Evolutionary conservation across 805 yeast genomes (phyloP), one percentile per base, ranked within the genome.

Genomic region (Pichia exigua): DNA sequence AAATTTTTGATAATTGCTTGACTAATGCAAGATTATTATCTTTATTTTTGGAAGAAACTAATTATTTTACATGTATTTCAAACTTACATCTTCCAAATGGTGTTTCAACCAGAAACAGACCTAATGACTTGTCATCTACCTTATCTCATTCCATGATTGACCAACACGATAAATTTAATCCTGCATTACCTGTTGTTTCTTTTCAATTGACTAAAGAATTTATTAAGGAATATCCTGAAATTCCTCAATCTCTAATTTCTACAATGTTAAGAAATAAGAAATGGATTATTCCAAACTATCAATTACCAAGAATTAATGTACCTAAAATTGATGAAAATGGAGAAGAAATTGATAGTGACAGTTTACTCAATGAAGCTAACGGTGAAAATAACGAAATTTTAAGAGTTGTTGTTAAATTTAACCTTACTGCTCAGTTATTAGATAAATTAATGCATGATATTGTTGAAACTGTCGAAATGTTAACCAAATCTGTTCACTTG

Each of bases 131-230:
- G 45, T 50, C 57, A 24, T 28, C 38, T 11, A 43, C 39, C 30
- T 15, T 17, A 13, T 27, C 48, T 21, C 50, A 45, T 28, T 9
- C 46, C 13, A 35, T 35, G n/a, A 42, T 57, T 27, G 30, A 22
- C 24, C 59, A 60, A 38, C 82, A 79, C 55, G 72, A 70, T 26
- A 66, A 65, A 27, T 89, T 71, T 71, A 76, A 79, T 60, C 82
- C 86, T 1, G 96, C 96, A 2, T 76, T 90, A 54, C 97, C 97
- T 3, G 94, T 90, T 35, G 96, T 89, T 43, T 85, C 97, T 0
- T 90, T 89, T 76, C 81, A 81, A 63, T 78, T 90, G 59, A 76
- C 87, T 2, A 72, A 80, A 48, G 72, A 73, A 40, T 79, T 90
- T 65, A 64, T 69, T 42, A 63, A 75, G 43, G 64, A 74, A 42